A percentile compares a stretch with the other conserved stretches of the same genome.
These are phyloP conservation scores for Sclerotinia spermophila DNA, from an alignment of 2,329 filamentous ascomycete genomes.

Conservation along the genomic window DNA sequence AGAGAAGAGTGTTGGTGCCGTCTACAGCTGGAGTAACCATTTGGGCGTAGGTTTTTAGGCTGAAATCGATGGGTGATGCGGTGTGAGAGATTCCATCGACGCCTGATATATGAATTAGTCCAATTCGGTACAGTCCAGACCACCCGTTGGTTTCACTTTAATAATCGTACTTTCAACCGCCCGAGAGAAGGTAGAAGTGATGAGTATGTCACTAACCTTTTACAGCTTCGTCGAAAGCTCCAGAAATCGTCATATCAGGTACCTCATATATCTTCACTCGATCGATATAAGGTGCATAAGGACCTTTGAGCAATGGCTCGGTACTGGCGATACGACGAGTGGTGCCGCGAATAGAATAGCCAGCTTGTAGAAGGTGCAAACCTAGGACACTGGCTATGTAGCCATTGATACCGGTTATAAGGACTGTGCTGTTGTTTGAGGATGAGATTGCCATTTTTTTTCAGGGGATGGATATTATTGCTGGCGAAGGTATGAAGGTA, in stretches of 20 bases:
- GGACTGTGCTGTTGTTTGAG: conserved; percentile 33
- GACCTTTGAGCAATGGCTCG: conserved; percentile 29
- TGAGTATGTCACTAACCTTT: conserved; percentile 27
- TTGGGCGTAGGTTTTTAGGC: conserved; percentile 34
- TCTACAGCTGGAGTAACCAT: conserved; percentile 31
- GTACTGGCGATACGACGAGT: conserved; percentile 30
- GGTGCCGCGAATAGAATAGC: conserved; percentile 36
- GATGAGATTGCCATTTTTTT: conserved; percentile 27
- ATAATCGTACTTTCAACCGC: too few species aligned
- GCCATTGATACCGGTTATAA: conserved; percentile 38
- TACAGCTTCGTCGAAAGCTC: conserved; percentile 34
- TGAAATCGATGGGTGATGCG: conserved; percentile 35
- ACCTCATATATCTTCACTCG: conserved; percentile 33
- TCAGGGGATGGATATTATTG: background rate
- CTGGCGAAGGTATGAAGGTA: background rate
- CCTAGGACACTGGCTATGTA: conserved; percentile 37
- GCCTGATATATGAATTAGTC: conserved; percentile 19
- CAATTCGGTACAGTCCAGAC: background rate
- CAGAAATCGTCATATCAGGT: conserved; percentile 32
- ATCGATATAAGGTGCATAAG: conserved; percentile 31
- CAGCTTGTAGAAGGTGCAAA: conserved; percentile 30
- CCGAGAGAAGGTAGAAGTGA: too few species aligned
- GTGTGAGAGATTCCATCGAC: conserved; percentile 36
- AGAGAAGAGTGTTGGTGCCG: conserved; percentile 34
- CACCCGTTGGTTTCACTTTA: background rate